Percentiles rank a stretch among this genome's conserved stretches.
Evolutionary conservation across 345 rosid species (phyloP).

Genomic region (Gossypium ekmanianum): DNA sequence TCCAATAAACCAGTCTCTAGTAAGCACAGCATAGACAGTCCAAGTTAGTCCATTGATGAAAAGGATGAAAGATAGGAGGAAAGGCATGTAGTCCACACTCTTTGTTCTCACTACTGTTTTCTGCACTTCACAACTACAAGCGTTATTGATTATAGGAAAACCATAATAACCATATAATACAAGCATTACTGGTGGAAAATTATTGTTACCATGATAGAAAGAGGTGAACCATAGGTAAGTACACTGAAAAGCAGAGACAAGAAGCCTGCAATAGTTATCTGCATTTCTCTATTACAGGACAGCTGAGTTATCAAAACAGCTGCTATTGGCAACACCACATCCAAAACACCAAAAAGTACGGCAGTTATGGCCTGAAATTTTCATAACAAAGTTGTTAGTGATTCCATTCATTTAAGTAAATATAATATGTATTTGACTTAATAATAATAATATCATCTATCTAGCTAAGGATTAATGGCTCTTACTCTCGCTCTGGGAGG

Average conservation of each 20-base stretch:
- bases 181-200: not conserved
- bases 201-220: constrained; percentile 67
- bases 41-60: not conserved
- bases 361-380: constrained; percentile 35
- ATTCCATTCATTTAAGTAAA: too few species aligned
- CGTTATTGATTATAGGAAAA: too few species aligned
- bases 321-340: constrained; percentile 51
- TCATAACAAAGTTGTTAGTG: not conserved
- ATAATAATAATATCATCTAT: too few species aligned
- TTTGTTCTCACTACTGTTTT: constrained; percentile 15
- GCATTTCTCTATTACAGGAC: constrained; percentile 34
- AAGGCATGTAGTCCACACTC: constrained; percentile 15
- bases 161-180: not conserved
- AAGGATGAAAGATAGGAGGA: not conserved
- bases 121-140: not conserved
- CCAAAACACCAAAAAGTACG: constrained; percentile 37
- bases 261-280: constrained; percentile 50
- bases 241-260: constrained; percentile 54
- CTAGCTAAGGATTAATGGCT: too few species aligned
- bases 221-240: constrained; percentile 69
- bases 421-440: too few species aligned
- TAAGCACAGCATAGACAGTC: not conserved
- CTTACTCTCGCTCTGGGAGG: constrained; percentile 49
- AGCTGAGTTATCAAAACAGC: constrained; percentile 39
- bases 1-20: not conserved